phyloP scores from a whole-genome alignment of 345 rosid genomes.

The Limnanthes douglasii region DNA sequence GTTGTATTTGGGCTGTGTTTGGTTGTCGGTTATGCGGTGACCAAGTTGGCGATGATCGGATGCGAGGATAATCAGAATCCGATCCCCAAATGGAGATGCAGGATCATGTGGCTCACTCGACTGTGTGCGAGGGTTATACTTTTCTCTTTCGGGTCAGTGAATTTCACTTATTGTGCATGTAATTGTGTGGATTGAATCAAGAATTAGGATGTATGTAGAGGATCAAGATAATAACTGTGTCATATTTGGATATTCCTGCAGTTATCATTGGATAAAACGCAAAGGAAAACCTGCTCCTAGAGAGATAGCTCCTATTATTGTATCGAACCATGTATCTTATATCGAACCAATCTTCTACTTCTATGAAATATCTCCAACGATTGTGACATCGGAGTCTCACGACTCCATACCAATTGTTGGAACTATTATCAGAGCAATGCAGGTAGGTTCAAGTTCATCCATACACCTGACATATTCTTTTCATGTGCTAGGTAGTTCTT shows the following conservation, averaged over 20 bases:
- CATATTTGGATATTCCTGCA: conserved; percentile 11
- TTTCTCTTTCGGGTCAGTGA: conserved; percentile 74
- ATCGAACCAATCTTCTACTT: conserved; percentile 92
- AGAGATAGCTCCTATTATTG: conserved; percentile 79
- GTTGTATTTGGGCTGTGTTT: conserved; percentile 51
- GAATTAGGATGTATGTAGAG: neutral
- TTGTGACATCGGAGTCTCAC: conserved; percentile 88
- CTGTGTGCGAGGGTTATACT: conserved; percentile 57
- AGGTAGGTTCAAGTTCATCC: conserved; percentile 28
- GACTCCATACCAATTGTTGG: conserved; percentile 90
- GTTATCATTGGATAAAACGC: conserved; percentile 90
- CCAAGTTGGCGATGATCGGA: conserved; percentile 54
- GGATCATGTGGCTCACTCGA: conserved; percentile 91
- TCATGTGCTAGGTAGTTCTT: neutral
- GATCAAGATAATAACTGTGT: conserved; percentile 2
- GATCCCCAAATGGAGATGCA: conserved; percentile 75
- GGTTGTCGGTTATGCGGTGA: conserved; percentile 53
- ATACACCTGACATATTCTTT: neutral
- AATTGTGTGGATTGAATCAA: neutral
- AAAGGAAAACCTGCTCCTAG: conserved; percentile 88
- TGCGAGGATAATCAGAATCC: conserved; percentile 85
- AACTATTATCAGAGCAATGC: conserved; percentile 98
- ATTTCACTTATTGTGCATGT: neutral
- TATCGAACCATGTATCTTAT: conserved; percentile 85
- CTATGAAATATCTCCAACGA: conserved; percentile 83